Base-by-base conservation (phyloP, 148 eudicot genomes). In the Silene uniflora region DNA sequence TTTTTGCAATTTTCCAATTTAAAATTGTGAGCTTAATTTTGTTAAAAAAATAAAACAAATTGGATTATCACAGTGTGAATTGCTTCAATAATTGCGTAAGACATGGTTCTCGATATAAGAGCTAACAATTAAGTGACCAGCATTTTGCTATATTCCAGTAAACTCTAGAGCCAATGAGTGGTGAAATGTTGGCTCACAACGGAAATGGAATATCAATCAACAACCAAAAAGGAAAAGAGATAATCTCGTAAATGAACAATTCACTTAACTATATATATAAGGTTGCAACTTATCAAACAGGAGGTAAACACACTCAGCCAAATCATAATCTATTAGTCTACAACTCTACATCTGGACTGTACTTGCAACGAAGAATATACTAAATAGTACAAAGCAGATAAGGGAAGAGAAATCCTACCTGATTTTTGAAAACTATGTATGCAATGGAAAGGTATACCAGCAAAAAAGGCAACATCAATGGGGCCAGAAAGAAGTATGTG, bases 401-500 rank as follows among this genome's bases (percentile, higher is more conserved):
- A 12, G 19, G 25, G 7, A 17, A 75, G 10, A 8, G 52, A 76
- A 67, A 73, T 77, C 29, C 75, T 75, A 89, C 93, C 93, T 89
- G 93, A 69, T 89, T 87, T 72, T 87, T 86, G 61, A 78, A 89
- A 73, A 89, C 75, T 73, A 89, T 75, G 78, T 89, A 89, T 3
- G 88, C 86, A 47, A 89, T 81, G 75, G 85, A 83, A 74, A 77
- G 86, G 81, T 89, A 89, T 65, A 87, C 62, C 86, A 89, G 74
- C 75, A 89, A 81, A 76, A 89, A 89, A 54, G 93, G 93, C 72
- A 89, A 60, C 67, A 89, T 89, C 71, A 89, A 73, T 13, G 93
- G 93, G 47, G 93, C 93, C 78, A 87, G 82, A 77, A 89, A 87
- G 79, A 89, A 89, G 77, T 87, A 89, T 10, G 93, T 84, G 54